phyloP scores from a whole-genome alignment of 805 yeast genomes.

The Isabelozyma pseudorhagii region DNA sequence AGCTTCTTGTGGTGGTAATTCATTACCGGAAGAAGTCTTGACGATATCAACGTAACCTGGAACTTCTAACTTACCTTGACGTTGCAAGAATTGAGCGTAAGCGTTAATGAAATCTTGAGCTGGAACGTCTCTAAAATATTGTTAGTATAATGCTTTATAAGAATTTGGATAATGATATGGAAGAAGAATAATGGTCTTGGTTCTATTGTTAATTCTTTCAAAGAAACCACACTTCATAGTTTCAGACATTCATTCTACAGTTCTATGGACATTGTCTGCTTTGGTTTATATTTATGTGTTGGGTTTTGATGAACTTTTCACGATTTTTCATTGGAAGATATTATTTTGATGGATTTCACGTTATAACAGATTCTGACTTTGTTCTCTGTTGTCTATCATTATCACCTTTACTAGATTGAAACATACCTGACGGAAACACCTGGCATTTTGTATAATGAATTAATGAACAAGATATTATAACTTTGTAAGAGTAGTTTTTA shows the following conservation, averaged over 20 bases:
- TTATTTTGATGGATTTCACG: not conserved
- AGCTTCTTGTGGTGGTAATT: slow-evolving; percentile 99
- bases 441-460: slow-evolving; percentile 65
- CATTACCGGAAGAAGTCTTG: slow-evolving; percentile 98
- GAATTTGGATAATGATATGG: not conserved
- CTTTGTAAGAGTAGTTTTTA: not conserved
- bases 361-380: not conserved
- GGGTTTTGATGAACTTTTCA: too few relatives aligned
- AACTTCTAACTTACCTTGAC: slow-evolving; percentile 99
- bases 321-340: too few relatives aligned
- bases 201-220: too few relatives aligned
- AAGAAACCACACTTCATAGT: too few relatives aligned
- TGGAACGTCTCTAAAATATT: slow-evolving; percentile 92
- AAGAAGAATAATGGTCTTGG: too few relatives aligned
- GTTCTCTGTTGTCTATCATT: not conserved
- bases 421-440: slow-evolving; percentile 97
- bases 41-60: slow-evolving; percentile 99
- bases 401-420: not conserved
- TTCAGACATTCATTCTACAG: too few relatives aligned
- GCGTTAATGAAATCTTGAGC: slow-evolving; percentile 99
- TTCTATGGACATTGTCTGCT: too few relatives aligned
- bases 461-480: not conserved
- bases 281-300: too few relatives aligned
- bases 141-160: slow-evolving; percentile 22
- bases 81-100: slow-evolving; percentile 99